Base-by-base conservation (phyloP, 2,329 filamentous ascomycete species). In the Dothiorella sarmentorum region DNA sequence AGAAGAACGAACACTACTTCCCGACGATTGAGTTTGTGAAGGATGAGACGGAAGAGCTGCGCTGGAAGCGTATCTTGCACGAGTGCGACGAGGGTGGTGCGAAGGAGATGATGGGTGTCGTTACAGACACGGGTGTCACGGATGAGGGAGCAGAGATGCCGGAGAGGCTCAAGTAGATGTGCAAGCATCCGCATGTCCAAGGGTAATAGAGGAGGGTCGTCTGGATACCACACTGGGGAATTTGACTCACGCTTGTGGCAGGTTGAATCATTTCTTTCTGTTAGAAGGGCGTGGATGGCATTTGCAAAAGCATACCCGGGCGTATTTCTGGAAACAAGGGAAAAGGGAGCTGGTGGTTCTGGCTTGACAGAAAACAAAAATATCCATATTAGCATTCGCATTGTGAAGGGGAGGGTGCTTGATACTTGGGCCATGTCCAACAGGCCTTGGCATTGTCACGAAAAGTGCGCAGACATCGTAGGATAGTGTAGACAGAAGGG, bases 1-100 rank as follows among this genome's bases (percentile, higher is more conserved):
- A 99, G 85, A 97, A 97, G 83, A 97, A 97, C 67, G 93, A 99
- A 71, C 94, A 99, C 75, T 99, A 99, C 73, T 87, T 87, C 75
- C 84, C 85, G 2, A 87, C 85, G 61, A 82, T 85, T 27, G 84
- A 87, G 71, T 86, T 85, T 61, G 68, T 83, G 55, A 86, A 86
- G 67, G 84, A 86, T 61, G 56, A 73, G 2, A 69, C 68, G 1
- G 73, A 78, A 61, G 70, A 76, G 4, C 75, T 80, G 17, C 82
- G 83, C 4, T 87, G 84, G 84, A 78, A 75, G 66, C 79, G 81
- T 27, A 73, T 84, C 43, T 80, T 80, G 29, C 81, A 85, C 60
- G 78, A 82, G 63, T 78, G 75, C 55, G 77, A 78, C 31, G 69
- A 72, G 58, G 68, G 68, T 0, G 72, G 73, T 1, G 69, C 65